Evolutionary conservation across 75 land plant genomes (phyloP).

Genomic region (Pseudotsuga menziesii): DNA sequence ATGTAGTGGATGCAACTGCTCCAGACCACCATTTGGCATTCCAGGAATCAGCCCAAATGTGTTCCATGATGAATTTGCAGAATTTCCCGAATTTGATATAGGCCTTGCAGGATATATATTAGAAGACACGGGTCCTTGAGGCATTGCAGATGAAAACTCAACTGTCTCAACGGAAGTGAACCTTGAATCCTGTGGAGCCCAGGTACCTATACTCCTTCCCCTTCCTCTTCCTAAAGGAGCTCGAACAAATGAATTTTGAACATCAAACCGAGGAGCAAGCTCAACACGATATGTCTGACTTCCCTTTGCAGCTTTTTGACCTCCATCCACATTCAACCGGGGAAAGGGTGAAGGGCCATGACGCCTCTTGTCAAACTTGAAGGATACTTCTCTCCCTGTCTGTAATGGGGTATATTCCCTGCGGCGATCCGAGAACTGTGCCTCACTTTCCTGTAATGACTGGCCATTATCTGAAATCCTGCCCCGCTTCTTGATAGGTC

Average conservation of each 20-base stretch:
- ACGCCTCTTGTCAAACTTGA: slow-evolving; percentile 49
- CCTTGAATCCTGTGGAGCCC: slow-evolving; percentile 57
- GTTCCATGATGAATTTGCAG: slow-evolving; percentile 47
- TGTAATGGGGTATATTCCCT: slow-evolving; percentile 15
- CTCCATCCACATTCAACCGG: slow-evolving; percentile 30
- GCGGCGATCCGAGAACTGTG: slow-evolving; percentile 31
- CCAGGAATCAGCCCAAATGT: slow-evolving; percentile 58
- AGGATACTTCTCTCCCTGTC: slow-evolving; percentile 30
- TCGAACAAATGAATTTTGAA: slow-evolving; percentile 18
- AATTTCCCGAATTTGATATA: slow-evolving; percentile 34
- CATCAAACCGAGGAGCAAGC: slow-evolving; percentile 30
- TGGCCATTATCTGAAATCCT: slow-evolving; percentile 55
- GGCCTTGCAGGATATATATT: slow-evolving; percentile 57
- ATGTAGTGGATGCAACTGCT: slow-evolving; percentile 53
- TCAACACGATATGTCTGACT: slow-evolving; percentile 42
- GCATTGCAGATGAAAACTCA: slow-evolving; percentile 49
- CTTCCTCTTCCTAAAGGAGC: slow-evolving; percentile 55
- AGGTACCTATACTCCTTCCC: slow-evolving; percentile 32
- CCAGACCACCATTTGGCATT: slow-evolving; percentile 57
- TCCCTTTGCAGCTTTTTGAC: slow-evolving; percentile 30
- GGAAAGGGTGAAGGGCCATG: slow-evolving; percentile 10
- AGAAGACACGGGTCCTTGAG: slow-evolving; percentile 38
- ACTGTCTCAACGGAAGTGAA: slow-evolving; percentile 44
- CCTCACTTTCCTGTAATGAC: slow-evolving; percentile 32
- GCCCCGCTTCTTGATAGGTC: slow-evolving; percentile 40